Evolutionary conservation across 805 yeast genomes (phyloP).

Genomic region (Saturnispora zaruensis): DNA sequence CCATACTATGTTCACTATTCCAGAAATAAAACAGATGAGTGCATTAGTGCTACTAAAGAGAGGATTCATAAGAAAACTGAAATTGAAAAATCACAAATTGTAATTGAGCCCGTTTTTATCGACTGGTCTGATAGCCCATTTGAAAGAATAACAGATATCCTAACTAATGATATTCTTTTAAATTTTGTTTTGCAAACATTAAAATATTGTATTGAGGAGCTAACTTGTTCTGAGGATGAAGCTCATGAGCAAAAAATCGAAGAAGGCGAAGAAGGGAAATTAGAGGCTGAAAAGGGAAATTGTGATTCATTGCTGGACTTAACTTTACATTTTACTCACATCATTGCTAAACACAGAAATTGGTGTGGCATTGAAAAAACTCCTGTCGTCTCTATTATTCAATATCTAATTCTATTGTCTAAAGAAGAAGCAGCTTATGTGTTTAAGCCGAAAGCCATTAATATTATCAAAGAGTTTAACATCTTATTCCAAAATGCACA

Average conservation of each 20-base stretch:
- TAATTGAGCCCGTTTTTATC: slow-evolving; percentile 46
- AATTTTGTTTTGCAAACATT: slow-evolving; percentile 45
- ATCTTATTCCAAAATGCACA: slow-evolving; percentile 1
- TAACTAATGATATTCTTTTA: slow-evolving; percentile 45
- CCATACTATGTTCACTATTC: slow-evolving; percentile 77
- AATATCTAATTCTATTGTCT: slow-evolving; percentile 4
- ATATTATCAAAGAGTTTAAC: slow-evolving; percentile 5
- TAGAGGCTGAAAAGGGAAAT: slow-evolving; percentile 17
- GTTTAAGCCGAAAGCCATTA: slow-evolving; percentile 4
- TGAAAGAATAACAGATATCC: slow-evolving; percentile 39
- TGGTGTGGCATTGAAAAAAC: slow-evolving; percentile 7
- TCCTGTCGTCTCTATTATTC: background rate
- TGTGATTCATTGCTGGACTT: slow-evolving; percentile 51
- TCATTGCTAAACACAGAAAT: slow-evolving; percentile 29
- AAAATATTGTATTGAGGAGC: slow-evolving; percentile 26
- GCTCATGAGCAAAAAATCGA: background rate
- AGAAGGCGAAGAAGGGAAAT: background rate
- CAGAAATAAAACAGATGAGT: slow-evolving; percentile 76
- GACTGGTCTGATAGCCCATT: slow-evolving; percentile 34
- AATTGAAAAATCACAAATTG: slow-evolving; percentile 37
- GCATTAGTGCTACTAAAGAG: slow-evolving; percentile 54
- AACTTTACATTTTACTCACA: slow-evolving; percentile 59
- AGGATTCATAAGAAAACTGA: slow-evolving; percentile 30
- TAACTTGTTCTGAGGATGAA: background rate
- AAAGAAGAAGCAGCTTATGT: slow-evolving; percentile 1